phyloP scores from a whole-genome alignment of 129 eudicot species.

The Solidago caesia region DNA sequence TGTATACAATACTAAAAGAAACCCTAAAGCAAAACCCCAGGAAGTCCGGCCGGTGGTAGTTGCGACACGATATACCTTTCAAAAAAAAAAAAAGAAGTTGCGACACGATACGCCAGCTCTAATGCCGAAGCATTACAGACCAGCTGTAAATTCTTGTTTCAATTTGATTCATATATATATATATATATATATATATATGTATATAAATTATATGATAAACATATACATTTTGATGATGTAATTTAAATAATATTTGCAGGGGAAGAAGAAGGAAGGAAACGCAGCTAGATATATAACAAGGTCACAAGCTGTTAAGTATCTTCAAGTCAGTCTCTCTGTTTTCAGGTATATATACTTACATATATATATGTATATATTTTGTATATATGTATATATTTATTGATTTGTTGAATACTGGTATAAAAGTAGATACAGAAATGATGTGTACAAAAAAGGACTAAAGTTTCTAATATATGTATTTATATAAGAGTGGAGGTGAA shows the following conservation, averaged over 20 bases:
- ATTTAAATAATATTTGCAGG: slow-evolving; percentile 40
- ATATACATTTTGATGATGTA: neutral
- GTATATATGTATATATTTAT: neutral
- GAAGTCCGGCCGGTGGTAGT: no score
- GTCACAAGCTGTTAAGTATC: slow-evolving; percentile 63
- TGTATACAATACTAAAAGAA: no score
- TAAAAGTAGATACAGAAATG: no score
- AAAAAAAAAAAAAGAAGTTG: no score
- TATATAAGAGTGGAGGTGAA: no score
- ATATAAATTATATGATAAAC: neutral
- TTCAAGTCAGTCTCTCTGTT: slow-evolving; percentile 61
- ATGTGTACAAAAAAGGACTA: no score
- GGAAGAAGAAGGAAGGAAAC: slow-evolving; percentile 94
- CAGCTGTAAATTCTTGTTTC: neutral
- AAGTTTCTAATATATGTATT: no score
- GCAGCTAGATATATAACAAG: slow-evolving; percentile 83
- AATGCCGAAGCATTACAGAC: slow-evolving; percentile 21
- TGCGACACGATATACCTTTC: no score
- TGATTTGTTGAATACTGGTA: neutral
- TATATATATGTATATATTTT: neutral
- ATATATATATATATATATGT: no score
- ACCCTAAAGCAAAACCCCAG: no score
- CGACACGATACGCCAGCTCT: no score
- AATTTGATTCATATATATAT: neutral
- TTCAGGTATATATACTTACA: slow-evolving; percentile 48